These are phyloP conservation scores for Phytophthora megakarya DNA, from an alignment of 352 stramenopile genomes.

Conservation along the genomic window DNA sequence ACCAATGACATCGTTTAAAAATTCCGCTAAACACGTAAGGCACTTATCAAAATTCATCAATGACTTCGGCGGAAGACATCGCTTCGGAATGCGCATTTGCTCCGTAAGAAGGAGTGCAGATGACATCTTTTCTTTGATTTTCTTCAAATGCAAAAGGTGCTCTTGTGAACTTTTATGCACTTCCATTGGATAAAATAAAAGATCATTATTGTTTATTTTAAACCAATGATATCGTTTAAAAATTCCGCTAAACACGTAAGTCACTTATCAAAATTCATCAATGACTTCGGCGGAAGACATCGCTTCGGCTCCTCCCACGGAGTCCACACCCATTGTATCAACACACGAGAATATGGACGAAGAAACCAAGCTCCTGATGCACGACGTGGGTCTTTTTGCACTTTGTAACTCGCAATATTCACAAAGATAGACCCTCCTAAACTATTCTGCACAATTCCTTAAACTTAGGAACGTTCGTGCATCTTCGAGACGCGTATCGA, in stretches of 20 bases:
- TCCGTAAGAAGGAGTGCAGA: slow-evolving; percentile 39
- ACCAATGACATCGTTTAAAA: background rate
- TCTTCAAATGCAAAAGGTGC: background rate
- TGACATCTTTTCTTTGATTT: slow-evolving; percentile 5
- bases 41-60: no score
- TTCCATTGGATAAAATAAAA: slow-evolving; percentile 27
- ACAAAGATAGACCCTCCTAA: slow-evolving; percentile 6
- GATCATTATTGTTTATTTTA: background rate
- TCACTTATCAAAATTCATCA: slow-evolving; percentile 17
- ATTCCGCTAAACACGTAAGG: no score
- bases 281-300: slow-evolving; percentile 8
- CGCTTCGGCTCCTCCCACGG: background rate
- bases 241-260: slow-evolving; percentile 14
- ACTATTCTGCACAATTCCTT: background rate
- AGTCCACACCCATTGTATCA: background rate
- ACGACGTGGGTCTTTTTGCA: slow-evolving; percentile 27
- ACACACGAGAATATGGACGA: slow-evolving; percentile 20
- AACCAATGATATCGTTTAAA: background rate
- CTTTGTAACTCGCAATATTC: slow-evolving; percentile 10
- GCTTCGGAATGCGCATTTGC: slow-evolving; percentile 56
- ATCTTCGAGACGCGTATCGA: slow-evolving; percentile 87
- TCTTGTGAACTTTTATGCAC: slow-evolving; percentile 3
- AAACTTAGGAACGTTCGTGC: slow-evolving; percentile 75
- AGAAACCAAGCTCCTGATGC: slow-evolving; percentile 43
- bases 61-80: no score